Evolutionary conservation across 345 rosid species (phyloP).

Genomic region (Acer campestre): DNA sequence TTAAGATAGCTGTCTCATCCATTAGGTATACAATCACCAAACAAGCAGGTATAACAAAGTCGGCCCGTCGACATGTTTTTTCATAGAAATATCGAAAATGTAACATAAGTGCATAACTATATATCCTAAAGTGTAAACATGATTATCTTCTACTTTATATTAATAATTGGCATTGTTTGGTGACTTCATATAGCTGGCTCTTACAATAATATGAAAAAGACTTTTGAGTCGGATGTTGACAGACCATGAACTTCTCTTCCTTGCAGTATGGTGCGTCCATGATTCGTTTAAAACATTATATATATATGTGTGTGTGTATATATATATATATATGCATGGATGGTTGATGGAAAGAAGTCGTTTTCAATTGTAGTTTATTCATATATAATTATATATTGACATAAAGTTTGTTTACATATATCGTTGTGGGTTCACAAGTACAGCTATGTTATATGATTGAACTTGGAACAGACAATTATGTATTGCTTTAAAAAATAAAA

Average conservation of each 20-base stretch:
- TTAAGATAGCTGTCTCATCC: conserved; percentile 5
- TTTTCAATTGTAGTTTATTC: conserved; percentile 14
- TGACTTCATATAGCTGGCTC: conserved; percentile 25
- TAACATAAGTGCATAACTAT: too few species aligned
- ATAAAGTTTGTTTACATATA: neutral
- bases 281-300: conserved; percentile 19
- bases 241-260: conserved; percentile 7
- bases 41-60: neutral
- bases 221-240: neutral
- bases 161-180: conserved; percentile 19
- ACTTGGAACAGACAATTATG: neutral
- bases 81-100: neutral
- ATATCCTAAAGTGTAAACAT: too few species aligned
- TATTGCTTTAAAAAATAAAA: neutral
- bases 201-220: conserved; percentile 15
- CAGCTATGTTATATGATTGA: conserved; percentile 23
- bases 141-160: neutral
- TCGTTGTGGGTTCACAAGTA: conserved; percentile 25
- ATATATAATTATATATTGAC: too few species aligned
- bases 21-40: conserved; percentile 20
- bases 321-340: neutral
- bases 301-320: neutral
- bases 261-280: conserved; percentile 24
- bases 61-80: too few species aligned
- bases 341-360: conserved; percentile 16